Percentiles rank a stretch among this genome's conserved stretches.
These are phyloP conservation scores for Saccharum spontaneum DNA, from an alignment of 176 grass and related monocot species.

Conservation along the genomic window DNA sequence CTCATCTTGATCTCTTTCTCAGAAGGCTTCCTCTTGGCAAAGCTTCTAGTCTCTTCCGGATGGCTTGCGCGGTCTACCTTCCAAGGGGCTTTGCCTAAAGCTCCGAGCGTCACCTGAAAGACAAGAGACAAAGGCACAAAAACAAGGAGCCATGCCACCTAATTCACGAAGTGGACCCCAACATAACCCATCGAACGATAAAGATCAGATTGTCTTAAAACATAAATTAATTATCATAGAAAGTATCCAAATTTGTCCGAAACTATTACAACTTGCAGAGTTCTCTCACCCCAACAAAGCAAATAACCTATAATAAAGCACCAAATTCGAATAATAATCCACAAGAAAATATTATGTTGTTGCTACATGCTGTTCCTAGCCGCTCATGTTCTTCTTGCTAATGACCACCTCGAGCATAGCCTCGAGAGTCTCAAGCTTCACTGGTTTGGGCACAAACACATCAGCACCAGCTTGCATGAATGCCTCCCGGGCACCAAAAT, in stretches of 20 bases:
- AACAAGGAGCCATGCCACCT: too few relatives aligned
- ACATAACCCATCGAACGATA: too few relatives aligned
- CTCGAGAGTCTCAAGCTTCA: neutral
- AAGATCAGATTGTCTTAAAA: too few relatives aligned
- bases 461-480: constrained; percentile 27
- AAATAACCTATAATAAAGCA: neutral
- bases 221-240: neutral
- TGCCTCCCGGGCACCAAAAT: neutral
- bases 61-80: neutral
- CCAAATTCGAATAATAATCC: too few relatives aligned
- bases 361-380: neutral
- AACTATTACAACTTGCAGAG: neutral
- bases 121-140: too few relatives aligned
- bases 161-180: too few relatives aligned
- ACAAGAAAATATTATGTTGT: too few relatives aligned
- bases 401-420: constrained; percentile 8
- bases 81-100: too few relatives aligned
- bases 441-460: neutral
- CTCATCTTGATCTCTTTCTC: too few relatives aligned
- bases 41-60: neutral
- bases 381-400: constrained; percentile 6
- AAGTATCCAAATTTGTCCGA: neutral
- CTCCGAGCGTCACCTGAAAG: too few relatives aligned
- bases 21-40: neutral
- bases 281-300: neutral